phyloP scores from a whole-genome alignment of 1,139 yeast species.

The Blastobotrys petasosporus region DNA sequence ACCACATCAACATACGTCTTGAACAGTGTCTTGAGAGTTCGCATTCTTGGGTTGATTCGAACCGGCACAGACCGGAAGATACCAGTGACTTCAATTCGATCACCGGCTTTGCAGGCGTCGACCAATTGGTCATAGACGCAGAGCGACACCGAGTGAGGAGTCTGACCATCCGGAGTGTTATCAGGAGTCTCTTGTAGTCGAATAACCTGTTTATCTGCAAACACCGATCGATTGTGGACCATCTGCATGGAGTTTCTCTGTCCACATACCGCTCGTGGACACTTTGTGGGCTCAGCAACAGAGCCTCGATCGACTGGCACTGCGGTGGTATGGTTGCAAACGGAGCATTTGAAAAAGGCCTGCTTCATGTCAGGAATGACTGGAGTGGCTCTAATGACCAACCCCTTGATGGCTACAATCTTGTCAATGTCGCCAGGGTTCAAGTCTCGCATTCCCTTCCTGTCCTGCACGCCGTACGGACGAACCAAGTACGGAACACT shows the following conservation, averaged over 20 bases:
- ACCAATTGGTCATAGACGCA: slow-evolving; percentile 96
- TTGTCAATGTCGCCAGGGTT: slow-evolving; percentile 96
- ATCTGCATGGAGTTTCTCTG: slow-evolving; percentile 83
- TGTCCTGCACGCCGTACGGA: slow-evolving; percentile 56
- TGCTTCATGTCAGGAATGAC: slow-evolving; percentile 97
- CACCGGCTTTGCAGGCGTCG: slow-evolving; percentile 95
- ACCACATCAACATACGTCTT: slow-evolving; percentile 94
- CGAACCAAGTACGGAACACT: slow-evolving; percentile 79
- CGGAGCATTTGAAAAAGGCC: slow-evolving; percentile 92
- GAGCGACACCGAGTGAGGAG: slow-evolving; percentile 91
- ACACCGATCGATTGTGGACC: slow-evolving; percentile 84
- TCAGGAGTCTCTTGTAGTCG: slow-evolving; percentile 97
- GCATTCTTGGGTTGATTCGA: slow-evolving; percentile 75
- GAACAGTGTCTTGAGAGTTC: slow-evolving; percentile 76
- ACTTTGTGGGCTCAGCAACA: slow-evolving; percentile 85
- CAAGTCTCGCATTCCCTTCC: slow-evolving; percentile 85
- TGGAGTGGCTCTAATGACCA: slow-evolving; percentile 82
- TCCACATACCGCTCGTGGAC: slow-evolving; percentile 87
- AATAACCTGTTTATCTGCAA: slow-evolving; percentile 92
- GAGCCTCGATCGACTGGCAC: slow-evolving; percentile 94
- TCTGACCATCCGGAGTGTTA: slow-evolving; percentile 97
- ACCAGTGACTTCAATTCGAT: slow-evolving; percentile 91
- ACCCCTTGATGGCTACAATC: slow-evolving; percentile 83
- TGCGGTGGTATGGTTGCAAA: slow-evolving; percentile 87
- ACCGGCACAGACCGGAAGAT: slow-evolving; percentile 91